Evolutionary conservation across 257 asterid genomes (phyloP).

Genomic region (Paraleonurus japonicus): DNA sequence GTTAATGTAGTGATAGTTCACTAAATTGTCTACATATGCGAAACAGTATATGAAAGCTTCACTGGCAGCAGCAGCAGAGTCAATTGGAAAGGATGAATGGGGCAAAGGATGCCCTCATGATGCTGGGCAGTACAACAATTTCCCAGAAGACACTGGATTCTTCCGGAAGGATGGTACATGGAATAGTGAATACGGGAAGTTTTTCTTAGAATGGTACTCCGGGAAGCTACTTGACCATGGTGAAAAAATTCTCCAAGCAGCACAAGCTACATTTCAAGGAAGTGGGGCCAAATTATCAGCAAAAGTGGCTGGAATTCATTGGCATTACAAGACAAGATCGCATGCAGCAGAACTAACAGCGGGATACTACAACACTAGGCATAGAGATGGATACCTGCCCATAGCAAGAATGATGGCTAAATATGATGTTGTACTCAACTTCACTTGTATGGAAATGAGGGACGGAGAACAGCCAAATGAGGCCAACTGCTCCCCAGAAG

Average conservation of each 20-base stretch:
- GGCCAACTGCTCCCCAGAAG: slow-evolving; percentile 88
- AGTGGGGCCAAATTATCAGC: slow-evolving; percentile 79
- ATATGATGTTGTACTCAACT: slow-evolving; percentile 64
- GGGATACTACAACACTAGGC: slow-evolving; percentile 85
- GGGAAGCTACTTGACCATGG: slow-evolving; percentile 75
- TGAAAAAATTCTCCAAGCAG: slow-evolving; percentile 67
- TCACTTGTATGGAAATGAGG: slow-evolving; percentile 95
- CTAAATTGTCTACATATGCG: slow-evolving; percentile 1
- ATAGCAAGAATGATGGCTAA: slow-evolving; percentile 76
- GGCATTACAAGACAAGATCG: slow-evolving; percentile 91
- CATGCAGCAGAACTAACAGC: slow-evolving; percentile 90
- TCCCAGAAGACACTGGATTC: slow-evolving; percentile 87
- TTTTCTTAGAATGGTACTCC: slow-evolving; percentile 85
- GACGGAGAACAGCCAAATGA: slow-evolving; percentile 72
- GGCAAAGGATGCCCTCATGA: slow-evolving; percentile 85
- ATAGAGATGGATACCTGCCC: slow-evolving; percentile 74
- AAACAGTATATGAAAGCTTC: slow-evolving; percentile 91
- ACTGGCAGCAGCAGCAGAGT: slow-evolving; percentile 72
- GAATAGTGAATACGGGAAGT: slow-evolving; percentile 77
- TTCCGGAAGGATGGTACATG: slow-evolving; percentile 76
- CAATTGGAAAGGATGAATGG: slow-evolving; percentile 67
- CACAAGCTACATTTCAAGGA: slow-evolving; percentile 61
- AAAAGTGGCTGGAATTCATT: slow-evolving; percentile 90
- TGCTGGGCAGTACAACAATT: slow-evolving; percentile 72
- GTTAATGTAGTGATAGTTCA: slow-evolving; percentile 17